Evolutionary conservation across 2,329 filamentous ascomycete species (phyloP), one percentile per base, ranked within the genome.

Genomic region (Xylariaceae sp.): DNA sequence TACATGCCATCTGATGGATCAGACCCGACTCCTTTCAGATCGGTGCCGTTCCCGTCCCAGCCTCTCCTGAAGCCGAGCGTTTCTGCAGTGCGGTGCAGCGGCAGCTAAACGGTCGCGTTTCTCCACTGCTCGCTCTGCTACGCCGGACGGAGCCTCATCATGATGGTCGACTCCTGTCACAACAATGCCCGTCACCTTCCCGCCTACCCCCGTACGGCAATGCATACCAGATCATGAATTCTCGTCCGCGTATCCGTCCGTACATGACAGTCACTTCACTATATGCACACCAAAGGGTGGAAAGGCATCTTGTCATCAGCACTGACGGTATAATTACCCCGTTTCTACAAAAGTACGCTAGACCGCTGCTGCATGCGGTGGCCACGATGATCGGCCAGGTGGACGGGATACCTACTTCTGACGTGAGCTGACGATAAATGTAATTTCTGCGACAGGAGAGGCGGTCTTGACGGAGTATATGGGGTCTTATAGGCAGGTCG

Each of bases 11-110:
- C 39, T 12, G 18, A 41, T 41, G 2, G n/a, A 40, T 41, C 39
- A n/a, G n/a, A n/a, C n/a, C n/a, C n/a, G n/a, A 10, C 19, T 10
- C 16, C 34, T 40, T 46, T 39, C 42, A 45, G 15, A 46, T 44
- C 51, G 26, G 47, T 29, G 41, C 32, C 36, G 48, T 40, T 54
- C 46, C 37, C 40, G 44, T 44, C 37, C 41, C 44, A 45, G 54
- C 47, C 44, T 26, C 44, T 34, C 22, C 13, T 43, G 21, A 16
- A 26, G 15, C 19, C 18, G 3, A 26, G 30, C 22, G 49, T 48
- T 45, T 41, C 18, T 32, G 21, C 22, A 9, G 21, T n/a, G 30
- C 39, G 21, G 19, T 41, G 16, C 19, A 18, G 39, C 19, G n/a
- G 39, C 19, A 41, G 18, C 18, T 18, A 41, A 22, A 22, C 39